Evolutionary conservation across 441 rosid genomes (phyloP), one percentile per base, ranked within the genome.

Genomic region (Erodium moschatum): DNA sequence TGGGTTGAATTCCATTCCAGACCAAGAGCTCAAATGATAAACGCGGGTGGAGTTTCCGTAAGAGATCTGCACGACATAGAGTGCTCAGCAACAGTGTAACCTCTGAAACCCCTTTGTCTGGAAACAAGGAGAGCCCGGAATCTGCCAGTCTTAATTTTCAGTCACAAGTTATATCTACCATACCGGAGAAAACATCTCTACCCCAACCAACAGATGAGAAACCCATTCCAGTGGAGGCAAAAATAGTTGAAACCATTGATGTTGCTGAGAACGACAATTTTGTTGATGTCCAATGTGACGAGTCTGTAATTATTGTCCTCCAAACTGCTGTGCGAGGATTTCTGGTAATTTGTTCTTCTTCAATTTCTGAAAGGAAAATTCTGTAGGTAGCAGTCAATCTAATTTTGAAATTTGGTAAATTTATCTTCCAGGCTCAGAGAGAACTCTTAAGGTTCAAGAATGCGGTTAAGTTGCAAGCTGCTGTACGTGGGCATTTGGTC

Each of bases 41-140:
- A 71, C 77, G 84, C 24, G 85, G 92, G 69, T 91, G 97, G 97
- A 91, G 96, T 84, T 89, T 91, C 81, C 85, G 90, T 72, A 91
- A 87, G 82, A 86, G 84, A 77, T 80, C 96, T 75, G 87, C 85
- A 44, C 80, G 84, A 58, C 96, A 91, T 70, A 78, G 91, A 61
- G 96, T 90, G 67, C 76, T 89, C 50, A 86, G 83, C 78, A 89
- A 81, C 75, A 84, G 74, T 68, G 86, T 76, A 13, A 76, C 78
- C 54, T 67, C 90, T 46, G 97, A 89, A 75, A 66, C 80, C 54
- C 66, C 84, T 20, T 76, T 83, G 65, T 68, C 83, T 69, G 76
- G 74, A 31, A 79, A 80, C 48, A 86, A 84, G 70, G 97, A 84
- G 33, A 85, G 78, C 69, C 77, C 83, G 31, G 89, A 87, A 71